Evolutionary conservation across 2,329 filamentous ascomycete species (phyloP), one percentile per base, ranked within the genome.

Genomic region (Dryadomyces quercivorus): DNA sequence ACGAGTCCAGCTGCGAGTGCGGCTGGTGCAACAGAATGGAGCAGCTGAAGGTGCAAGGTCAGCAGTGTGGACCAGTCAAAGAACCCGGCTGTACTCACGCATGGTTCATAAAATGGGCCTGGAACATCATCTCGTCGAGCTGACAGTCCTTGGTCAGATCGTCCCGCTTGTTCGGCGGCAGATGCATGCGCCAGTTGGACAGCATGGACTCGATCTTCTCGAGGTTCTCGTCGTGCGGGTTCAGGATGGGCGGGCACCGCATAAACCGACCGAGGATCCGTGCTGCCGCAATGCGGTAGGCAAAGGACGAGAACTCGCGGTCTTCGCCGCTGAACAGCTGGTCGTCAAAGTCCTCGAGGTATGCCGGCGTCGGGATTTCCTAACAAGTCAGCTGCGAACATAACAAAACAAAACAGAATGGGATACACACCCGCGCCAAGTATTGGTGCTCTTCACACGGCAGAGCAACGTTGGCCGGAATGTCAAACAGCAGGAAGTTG

Each of bases 111-210:
- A 94, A 92, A 59, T 88, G 85, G 1, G 88, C 90, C 66, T 94
- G 88, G 70, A 95, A 95, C 68, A 95, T 83, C 78, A 95, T 85
- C 69, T 95, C 88, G 65, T 96, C 91, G 12, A 91, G 75, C 53
- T 81, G 77, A 36, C 88, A 84, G 61, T 85, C 80, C 58, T 79
- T 77, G 56, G 81, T 78, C 53, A 94, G 72, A 16, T 87, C 75
- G 57, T 88, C 80, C 54, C 76, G 75, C 69, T 94, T 94, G 15
- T 75, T 75, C 16, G 77, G 73, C 0, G 91, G 90, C 0, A 95
- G 73, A 62, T 93, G 86, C 50, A 92, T 78, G 53, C 82, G 78
- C 87, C 88, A 95, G 65, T 89, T 91, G 15, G 76, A 77, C 44
- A 82, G 69, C 3, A 77, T 69, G 0, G 73, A 68, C 62, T 81